Base-by-base conservation (phyloP, 768 basidiomycete genomes). In the Fomitopsis serialis region DNA sequence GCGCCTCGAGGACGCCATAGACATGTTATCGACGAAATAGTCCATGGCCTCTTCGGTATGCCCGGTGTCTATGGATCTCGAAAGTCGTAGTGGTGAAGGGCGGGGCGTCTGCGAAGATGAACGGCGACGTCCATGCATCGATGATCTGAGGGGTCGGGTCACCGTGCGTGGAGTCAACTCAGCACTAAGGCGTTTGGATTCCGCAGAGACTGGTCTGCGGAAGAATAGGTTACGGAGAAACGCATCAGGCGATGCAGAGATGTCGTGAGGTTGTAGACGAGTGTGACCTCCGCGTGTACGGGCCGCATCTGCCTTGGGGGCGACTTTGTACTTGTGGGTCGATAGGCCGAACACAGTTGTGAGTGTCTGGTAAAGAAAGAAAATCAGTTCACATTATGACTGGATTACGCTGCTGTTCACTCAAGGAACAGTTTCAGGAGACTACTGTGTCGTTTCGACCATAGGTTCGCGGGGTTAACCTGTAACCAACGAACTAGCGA, bases 321-420 rank as follows among this genome's bases (percentile, higher is more conserved):
- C 69, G 53, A 82, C 71, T 65, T 77, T 85, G 53, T 82, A 61
- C 63, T 76, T 82, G 55, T 84, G 82, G 0, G 81, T 76, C 21
- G 75, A 63, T 50, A 80, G 69, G 23, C 84, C 81, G 63, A 89
- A 85, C 13, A 88, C 64, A 21, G 74, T 73, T 35, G 77, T 72
- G 25, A 89, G 67, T 13, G 78, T 80, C 36, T 34, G 46, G n/a
- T n/a, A n/a, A n/a, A n/a, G n/a, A n/a, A n/a, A n/a, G n/a, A 42
- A 42, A 25, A 48, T 43, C 15, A 32, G 37, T 36, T 6, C 25
- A 46, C 12, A 37, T 48, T 32, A 22, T 54, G 42, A 15, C 40
- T 48, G 35, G 46, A 43, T 42, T 45, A n/a, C 32, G 48, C 13
- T 37, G 22, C 42, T n/a, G 42, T 42, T 42, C n/a, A 17, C 17